These are phyloP conservation scores for Colletotrichum tamarilloi DNA, from an alignment of 2,329 filamentous ascomycete genomes.

Conservation along the genomic window DNA sequence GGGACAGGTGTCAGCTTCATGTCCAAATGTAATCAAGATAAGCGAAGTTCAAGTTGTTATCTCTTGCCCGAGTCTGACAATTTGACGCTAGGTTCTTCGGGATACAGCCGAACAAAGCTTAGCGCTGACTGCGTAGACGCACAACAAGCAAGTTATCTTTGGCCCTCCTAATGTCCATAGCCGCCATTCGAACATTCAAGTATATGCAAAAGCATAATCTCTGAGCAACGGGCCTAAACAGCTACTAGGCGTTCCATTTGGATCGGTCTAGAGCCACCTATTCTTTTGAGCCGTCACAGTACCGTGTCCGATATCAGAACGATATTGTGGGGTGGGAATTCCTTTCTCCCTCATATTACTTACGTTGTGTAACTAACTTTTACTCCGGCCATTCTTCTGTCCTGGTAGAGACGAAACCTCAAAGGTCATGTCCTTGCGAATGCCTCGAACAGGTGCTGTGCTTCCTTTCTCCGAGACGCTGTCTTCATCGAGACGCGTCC, in stretches of 20 bases:
- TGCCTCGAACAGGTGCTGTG: slow-evolving; percentile 33
- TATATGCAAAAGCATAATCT: no score
- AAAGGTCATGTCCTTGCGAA: slow-evolving; percentile 32
- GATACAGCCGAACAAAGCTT: neutral
- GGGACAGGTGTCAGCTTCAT: neutral
- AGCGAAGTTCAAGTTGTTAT: no score
- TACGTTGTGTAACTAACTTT: neutral
- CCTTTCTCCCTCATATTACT: neutral
- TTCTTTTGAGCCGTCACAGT: no score
- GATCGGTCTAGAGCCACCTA: no score
- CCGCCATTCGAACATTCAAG: neutral
- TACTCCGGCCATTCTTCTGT: neutral
- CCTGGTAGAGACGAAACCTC: neutral
- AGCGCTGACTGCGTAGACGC: neutral
- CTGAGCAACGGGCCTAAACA: no score
- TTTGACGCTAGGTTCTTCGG: neutral
- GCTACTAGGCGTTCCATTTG: no score
- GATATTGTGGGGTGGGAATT: no score
- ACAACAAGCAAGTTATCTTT: neutral
- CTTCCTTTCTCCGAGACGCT: slow-evolving; percentile 33
- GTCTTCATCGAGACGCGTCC: slow-evolving; percentile 36
- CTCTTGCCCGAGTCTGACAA: no score
- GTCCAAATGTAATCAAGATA: neutral
- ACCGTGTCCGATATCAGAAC: no score
- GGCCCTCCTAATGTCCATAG: neutral